A percentile compares a stretch with the other conserved stretches of the same genome.
These are phyloP conservation scores for Urostyla sp. DNA, from an alignment of 73 alveolate species.

Conservation along the genomic window DNA sequence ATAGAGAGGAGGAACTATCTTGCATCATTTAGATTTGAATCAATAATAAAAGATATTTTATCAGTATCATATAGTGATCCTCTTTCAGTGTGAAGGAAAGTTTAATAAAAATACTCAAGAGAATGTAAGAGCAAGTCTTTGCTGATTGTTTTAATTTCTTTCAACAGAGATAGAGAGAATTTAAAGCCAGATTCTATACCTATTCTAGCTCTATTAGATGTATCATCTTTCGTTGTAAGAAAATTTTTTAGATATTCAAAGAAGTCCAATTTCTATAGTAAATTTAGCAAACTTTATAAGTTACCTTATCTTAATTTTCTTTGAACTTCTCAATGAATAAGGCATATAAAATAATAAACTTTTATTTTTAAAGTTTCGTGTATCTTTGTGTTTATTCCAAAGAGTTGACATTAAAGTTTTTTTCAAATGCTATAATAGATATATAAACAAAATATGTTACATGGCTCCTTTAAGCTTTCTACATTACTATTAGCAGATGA, in stretches of 20 bases:
- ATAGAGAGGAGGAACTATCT: conserved; percentile 48
- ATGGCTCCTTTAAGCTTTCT: conserved; percentile 67
- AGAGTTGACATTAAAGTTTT: conserved; percentile 54
- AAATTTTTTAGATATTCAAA: conserved; percentile 55
- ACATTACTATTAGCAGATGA: conserved; percentile 64
- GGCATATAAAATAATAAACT: conserved; percentile 58
- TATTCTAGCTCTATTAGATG: conserved; percentile 23
- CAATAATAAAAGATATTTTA: conserved; percentile 58
- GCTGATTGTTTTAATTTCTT: conserved; percentile 47
- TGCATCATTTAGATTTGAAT: conserved; percentile 53
- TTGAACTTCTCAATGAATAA: conserved; percentile 56
- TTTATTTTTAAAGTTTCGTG: conserved; percentile 54
- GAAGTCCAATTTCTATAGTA: conserved; percentile 49
- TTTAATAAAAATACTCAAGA: conserved; percentile 57
- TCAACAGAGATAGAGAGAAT: conserved; percentile 59
- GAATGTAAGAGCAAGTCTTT: conserved; percentile 54
- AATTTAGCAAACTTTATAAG: not conserved
- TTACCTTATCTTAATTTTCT: conserved; percentile 60
- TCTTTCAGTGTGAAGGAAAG: conserved; percentile 42
- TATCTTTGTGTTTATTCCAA: conserved; percentile 41
- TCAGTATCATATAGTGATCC: conserved; percentile 63
- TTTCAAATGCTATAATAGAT: conserved; percentile 26
- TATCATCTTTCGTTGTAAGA: conserved; percentile 35
- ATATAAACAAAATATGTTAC: conserved; percentile 21
- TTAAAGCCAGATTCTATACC: conserved; percentile 60